These are phyloP conservation scores for Athelia psychrophila DNA, from an alignment of 1,284 basidiomycete species.

Conservation along the genomic window DNA sequence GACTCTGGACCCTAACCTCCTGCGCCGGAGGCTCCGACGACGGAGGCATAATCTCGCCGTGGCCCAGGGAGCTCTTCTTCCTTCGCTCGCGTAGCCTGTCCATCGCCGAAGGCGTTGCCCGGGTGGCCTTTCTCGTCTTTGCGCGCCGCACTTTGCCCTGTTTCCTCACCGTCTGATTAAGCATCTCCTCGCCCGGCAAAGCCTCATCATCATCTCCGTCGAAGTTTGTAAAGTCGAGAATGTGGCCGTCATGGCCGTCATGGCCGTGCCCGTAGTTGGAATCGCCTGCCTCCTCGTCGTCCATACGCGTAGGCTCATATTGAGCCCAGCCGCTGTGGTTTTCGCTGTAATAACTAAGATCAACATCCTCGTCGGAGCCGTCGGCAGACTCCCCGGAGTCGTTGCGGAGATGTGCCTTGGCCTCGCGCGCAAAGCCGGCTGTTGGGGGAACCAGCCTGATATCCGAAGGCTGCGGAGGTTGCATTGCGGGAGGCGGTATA, in stretches of 20 bases:
- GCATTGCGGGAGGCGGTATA: conserved; percentile 4
- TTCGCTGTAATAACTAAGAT: conserved; percentile 45
- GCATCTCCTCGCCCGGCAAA: conserved; percentile 58
- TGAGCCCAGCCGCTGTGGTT: conserved; percentile 17
- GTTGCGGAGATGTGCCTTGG: conserved; percentile 8
- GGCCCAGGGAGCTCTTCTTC: neutral
- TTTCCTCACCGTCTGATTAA: conserved; percentile 61
- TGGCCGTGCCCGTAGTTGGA: conserved; percentile 42
- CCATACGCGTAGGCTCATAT: conserved; percentile 3
- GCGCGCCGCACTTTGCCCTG: conserved; percentile 70
- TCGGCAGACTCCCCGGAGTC: conserved; percentile 29
- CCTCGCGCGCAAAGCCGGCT: conserved; percentile 34
- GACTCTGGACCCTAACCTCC: neutral
- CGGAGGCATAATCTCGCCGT: neutral
- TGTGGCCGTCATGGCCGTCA: conserved; percentile 48
- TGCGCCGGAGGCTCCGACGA: neutral
- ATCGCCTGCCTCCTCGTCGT: conserved; percentile 25
- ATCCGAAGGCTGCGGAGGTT: neutral
- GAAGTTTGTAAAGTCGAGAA: conserved; percentile 77
- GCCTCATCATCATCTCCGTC: conserved; percentile 74
- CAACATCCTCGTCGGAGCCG: conserved; percentile 33
- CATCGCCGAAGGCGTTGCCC: conserved; percentile 8
- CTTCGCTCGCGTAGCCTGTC: neutral
- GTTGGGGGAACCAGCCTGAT: conserved; percentile 38
- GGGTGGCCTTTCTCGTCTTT: conserved; percentile 38